Evolutionary conservation across 768 basidiomycete genomes (phyloP).

Genomic region (Boletus reticuloceps): DNA sequence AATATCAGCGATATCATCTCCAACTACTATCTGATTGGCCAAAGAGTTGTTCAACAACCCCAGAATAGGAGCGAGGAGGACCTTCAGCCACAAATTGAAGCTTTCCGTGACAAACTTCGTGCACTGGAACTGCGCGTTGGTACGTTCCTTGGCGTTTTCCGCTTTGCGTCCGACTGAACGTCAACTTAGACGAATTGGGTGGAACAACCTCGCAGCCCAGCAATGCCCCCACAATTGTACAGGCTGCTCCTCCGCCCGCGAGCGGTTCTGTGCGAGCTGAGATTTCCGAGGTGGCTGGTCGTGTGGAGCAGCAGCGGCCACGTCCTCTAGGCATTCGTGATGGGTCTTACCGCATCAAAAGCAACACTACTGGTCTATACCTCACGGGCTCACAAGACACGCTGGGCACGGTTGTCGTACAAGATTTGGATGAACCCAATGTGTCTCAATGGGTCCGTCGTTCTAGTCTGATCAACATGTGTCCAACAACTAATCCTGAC

Average conservation of each 20-base stretch:
- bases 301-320: neutral
- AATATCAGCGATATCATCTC: neutral
- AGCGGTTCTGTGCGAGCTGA: neutral
- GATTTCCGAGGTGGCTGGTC: neutral
- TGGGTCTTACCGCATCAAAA: conserved; percentile 2
- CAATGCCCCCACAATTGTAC: neutral
- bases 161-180: neutral
- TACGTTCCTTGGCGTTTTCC: neutral
- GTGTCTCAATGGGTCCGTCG: neutral
- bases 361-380: neutral
- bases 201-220: neutral
- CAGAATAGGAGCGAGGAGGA: neutral
- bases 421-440: neutral
- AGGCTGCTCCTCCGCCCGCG: neutral
- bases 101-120: neutral
- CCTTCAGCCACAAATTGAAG: neutral
- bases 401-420: neutral
- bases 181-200: neutral
- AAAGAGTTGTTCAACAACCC: neutral
- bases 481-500: neutral
- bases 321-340: neutral
- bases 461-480: no score
- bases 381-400: neutral
- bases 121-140: neutral
- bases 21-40: neutral